A percentile compares a stretch with the other conserved stretches of the same genome.
Evolutionary conservation across 768 basidiomycete species (phyloP).

Genomic region (Macrolepiota albuminosa): DNA sequence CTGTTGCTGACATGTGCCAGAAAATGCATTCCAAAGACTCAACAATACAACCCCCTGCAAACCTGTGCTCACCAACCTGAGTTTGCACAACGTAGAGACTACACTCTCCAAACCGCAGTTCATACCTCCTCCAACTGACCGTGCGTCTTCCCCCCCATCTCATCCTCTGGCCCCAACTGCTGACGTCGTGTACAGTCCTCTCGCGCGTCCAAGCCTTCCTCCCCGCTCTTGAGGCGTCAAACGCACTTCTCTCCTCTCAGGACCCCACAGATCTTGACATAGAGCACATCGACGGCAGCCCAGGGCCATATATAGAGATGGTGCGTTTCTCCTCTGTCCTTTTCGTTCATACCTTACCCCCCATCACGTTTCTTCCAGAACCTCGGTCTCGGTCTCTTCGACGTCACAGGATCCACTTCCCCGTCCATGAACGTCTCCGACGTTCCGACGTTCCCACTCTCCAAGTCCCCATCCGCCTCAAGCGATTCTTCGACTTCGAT

Average conservation of each 20-base stretch:
- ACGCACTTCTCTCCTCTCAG: slow-evolving; percentile 44
- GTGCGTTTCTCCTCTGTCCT: slow-evolving; percentile 24
- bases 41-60: background rate
- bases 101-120: slow-evolving; percentile 17
- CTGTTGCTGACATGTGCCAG: background rate
- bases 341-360: background rate
- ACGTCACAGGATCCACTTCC: slow-evolving; percentile 23
- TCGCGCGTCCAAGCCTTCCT: slow-evolving; percentile 67
- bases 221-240: slow-evolving; percentile 65
- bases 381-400: slow-evolving; percentile 61
- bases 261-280: slow-evolving; percentile 61
- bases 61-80: background rate
- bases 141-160: slow-evolving; percentile 28
- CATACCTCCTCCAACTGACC: slow-evolving; percentile 41
- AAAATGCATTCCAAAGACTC: slow-evolving; percentile 1
- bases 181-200: slow-evolving; percentile 41
- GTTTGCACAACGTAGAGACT: background rate
- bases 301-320: slow-evolving; percentile 62
- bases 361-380: slow-evolving; percentile 34
- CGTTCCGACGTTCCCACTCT: background rate
- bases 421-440: background rate
- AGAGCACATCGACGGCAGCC: slow-evolving; percentile 50
- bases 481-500: slow-evolving; percentile 21
- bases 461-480: slow-evolving; percentile 3
- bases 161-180: background rate